Conservation (phyloP, 179 eudicot species). For the Silene coronaria region DNA sequence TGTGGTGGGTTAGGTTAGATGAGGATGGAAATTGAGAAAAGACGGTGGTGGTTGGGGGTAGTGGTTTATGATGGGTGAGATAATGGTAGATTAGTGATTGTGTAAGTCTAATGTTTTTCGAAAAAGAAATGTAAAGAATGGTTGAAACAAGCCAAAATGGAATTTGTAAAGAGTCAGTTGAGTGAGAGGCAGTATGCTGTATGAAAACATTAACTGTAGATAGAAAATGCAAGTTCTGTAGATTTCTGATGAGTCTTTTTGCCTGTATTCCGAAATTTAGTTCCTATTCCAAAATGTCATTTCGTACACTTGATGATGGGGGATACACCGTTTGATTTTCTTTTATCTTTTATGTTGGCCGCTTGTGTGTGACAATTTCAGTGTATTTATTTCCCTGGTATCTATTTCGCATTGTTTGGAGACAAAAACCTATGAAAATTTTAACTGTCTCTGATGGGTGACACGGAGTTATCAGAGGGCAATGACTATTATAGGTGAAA, state of each 20-base stretch:
- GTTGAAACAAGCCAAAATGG: background rate
- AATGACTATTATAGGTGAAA: background rate
- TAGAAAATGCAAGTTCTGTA: background rate
- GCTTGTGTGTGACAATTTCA: background rate
- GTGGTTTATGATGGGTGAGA: background rate
- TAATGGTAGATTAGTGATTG: background rate
- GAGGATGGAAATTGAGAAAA: background rate
- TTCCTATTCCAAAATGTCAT: background rate
- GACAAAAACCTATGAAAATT: background rate
- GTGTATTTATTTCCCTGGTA: background rate
- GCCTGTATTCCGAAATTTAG: background rate
- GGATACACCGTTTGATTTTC: too few relatives aligned
- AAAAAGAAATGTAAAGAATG: background rate
- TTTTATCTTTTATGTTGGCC: background rate
- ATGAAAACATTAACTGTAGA: background rate
- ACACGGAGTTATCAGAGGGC: background rate
- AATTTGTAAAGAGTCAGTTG: background rate
- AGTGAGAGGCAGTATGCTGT: background rate
- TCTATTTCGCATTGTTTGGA: background rate
- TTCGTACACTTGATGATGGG: too few relatives aligned
- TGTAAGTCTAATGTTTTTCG: background rate
- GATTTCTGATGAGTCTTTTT: background rate
- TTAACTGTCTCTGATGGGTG: background rate
- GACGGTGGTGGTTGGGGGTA: background rate
- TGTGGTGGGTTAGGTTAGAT: background rate